A percentile compares a stretch with the other conserved stretches of the same genome.
These are phyloP conservation scores for Theobroma cacao DNA, from an alignment of 345 rosid genomes.

Conservation along the genomic window DNA sequence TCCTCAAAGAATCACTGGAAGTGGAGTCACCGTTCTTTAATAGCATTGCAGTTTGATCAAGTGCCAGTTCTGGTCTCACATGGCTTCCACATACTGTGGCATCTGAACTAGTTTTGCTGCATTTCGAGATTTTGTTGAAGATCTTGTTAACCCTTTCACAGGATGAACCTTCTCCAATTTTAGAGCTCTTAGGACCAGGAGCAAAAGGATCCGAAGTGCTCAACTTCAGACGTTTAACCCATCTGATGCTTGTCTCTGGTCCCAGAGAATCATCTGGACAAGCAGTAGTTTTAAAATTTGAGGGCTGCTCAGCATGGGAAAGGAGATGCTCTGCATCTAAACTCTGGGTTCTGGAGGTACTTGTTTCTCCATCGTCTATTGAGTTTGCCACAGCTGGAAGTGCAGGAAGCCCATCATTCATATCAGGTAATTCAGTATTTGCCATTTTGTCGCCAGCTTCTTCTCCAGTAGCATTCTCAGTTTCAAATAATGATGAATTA, in stretches of 20 bases:
- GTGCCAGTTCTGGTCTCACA: conserved; percentile 22
- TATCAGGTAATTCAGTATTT: conserved; percentile 44
- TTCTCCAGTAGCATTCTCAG: conserved; percentile 28
- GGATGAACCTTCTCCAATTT: conserved; percentile 38
- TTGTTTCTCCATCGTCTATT: conserved; percentile 44
- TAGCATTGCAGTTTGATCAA: conserved; percentile 18
- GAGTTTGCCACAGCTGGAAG: conserved; percentile 32
- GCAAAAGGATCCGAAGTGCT: conserved; percentile 32
- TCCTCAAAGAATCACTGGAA: conserved; percentile 26
- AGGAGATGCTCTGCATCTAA: conserved; percentile 56
- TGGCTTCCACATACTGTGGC: conserved; percentile 22
- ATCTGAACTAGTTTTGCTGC: conserved; percentile 33
- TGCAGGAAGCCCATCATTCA: conserved; percentile 42
- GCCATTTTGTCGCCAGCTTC: conserved; percentile 15
- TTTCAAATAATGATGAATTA: conserved; percentile 13
- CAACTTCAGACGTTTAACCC: conserved; percentile 81
- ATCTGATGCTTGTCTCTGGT: conserved; percentile 52
- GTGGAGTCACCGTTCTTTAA: conserved; percentile 27
- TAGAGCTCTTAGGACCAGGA: conserved; percentile 43
- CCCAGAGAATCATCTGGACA: conserved; percentile 24
- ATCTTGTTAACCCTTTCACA: conserved; percentile 36
- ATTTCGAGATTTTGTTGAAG: conserved; percentile 32
- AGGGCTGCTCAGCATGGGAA: conserved; percentile 29
- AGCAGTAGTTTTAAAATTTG: conserved; percentile 35
- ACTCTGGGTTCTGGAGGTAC: conserved; percentile 73